Base-by-base conservation (phyloP, 495 filamentous ascomycete genomes). In the Aspergillus diversus region DNA sequence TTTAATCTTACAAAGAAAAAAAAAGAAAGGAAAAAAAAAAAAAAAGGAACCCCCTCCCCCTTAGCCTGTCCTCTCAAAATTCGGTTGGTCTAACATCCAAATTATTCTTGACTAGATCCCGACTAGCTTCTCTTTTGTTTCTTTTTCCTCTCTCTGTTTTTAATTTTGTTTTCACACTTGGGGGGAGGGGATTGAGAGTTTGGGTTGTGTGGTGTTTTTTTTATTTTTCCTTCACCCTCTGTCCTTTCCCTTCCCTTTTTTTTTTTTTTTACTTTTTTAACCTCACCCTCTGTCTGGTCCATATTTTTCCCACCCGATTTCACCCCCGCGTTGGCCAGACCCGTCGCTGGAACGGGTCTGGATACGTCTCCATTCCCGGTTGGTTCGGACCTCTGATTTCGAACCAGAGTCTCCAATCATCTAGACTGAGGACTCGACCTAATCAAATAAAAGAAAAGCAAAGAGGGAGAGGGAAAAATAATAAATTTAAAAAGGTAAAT, bases 281-380 rank as follows among this genome's bases (percentile, higher is more conserved):
- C 21, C 21, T 27, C 21, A 27, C 56, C 50, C 5, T 31, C 42
- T 32, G 34, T 35, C 16, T 17, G 39, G 39, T 43, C 21, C 21
- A 27, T 27, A 43, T 43, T 43, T 43, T 43, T 43, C 39, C 39
- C 39, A 43, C 39, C 39, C 39, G 39, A 33, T 46, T 43, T 53
- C 39, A 54, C 64, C 67, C 67, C 67, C 67, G 67, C 67, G 67
- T 65, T 69, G 67, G 67, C 67, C 61, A 69, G 67, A 64, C 67
- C 67, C 34, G 55, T 59, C 63, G 54, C 49, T 62, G 63, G 63
- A 66, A 50, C 57, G 55, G 63, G 63, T 66, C 63, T 66, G 63
- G 57, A 56, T 66, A 61, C 55, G 55, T 62, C 64, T 62, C 59
- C 64, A 66, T 66, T 66, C 64, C 58, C 53, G 59, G 58, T 47